Evolutionary conservation across 1,139 yeast species (phyloP).

Genomic region (Trichomonascaceae sp.): DNA sequence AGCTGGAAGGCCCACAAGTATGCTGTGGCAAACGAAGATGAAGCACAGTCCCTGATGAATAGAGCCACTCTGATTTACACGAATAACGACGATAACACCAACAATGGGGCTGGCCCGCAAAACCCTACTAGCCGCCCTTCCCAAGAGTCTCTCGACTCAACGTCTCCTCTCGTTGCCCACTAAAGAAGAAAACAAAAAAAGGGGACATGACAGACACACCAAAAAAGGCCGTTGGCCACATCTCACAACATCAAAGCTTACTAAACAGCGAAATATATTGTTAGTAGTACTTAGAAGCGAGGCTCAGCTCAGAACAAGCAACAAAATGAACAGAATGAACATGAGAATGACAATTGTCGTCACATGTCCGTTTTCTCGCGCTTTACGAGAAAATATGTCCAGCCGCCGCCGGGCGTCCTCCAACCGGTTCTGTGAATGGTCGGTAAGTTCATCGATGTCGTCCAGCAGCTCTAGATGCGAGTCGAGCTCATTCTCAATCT

Average conservation of each 20-base stretch:
- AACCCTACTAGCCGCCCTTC: slow-evolving; percentile 9
- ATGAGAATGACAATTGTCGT: slow-evolving; percentile 54
- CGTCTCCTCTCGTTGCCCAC: slow-evolving; percentile 15
- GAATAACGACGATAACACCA: slow-evolving; percentile 1
- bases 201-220: too few species aligned
- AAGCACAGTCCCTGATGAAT: slow-evolving; percentile 10
- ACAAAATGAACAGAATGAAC: slow-evolving; percentile 41
- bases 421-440: slow-evolving; percentile 38
- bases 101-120: slow-evolving; percentile 1
- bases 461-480: slow-evolving; percentile 56
- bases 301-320: slow-evolving; percentile 47
- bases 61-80: slow-evolving; percentile 13
- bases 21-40: slow-evolving; percentile 1
- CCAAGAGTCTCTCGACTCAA: slow-evolving; percentile 12
- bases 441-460: slow-evolving; percentile 60
- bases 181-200: too few species aligned
- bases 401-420: slow-evolving; percentile 43
- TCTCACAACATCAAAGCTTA: too few species aligned
- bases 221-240: too few species aligned
- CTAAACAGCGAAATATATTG: too few species aligned
- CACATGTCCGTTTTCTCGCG: slow-evolving; percentile 60
- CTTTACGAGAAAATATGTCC: slow-evolving; percentile 39
- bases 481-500: slow-evolving; percentile 53
- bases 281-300: too few species aligned
- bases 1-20: too few species aligned